Percentiles rank a stretch among this genome's conserved stretches.
Evolutionary conservation across 345 rosid genomes (phyloP).

Genomic region (Salix dunnii): DNA sequence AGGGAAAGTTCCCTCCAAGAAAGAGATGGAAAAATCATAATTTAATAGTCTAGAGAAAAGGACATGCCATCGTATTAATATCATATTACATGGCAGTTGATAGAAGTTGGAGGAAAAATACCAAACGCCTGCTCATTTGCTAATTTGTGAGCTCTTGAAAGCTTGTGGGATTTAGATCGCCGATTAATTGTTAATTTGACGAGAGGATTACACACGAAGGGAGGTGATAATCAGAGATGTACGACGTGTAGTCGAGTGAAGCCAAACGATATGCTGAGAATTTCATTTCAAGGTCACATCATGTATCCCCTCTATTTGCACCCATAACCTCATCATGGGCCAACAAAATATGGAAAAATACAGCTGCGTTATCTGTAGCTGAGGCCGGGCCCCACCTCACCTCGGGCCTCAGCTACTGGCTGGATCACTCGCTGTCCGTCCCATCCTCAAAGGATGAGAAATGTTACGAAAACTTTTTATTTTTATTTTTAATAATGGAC

Average conservation of each 20-base stretch:
- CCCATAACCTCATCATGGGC: not conserved
- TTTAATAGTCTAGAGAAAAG: too few species aligned
- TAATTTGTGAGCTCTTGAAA: too few species aligned
- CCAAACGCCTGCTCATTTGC: too few species aligned
- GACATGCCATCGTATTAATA: too few species aligned
- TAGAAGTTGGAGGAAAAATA: too few species aligned
- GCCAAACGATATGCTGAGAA: not conserved
- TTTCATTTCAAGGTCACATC: constrained; percentile 5
- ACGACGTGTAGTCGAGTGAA: not conserved
- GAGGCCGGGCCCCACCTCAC: not conserved
- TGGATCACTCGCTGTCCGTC: not conserved
- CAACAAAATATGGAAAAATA: not conserved
- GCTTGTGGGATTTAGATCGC: not conserved
- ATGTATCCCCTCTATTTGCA: not conserved
- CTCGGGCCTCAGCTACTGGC: not conserved
- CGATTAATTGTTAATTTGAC: not conserved
- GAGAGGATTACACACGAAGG: not conserved
- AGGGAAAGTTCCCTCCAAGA: too few species aligned
- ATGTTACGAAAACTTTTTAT: too few species aligned
- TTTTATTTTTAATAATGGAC: too few species aligned
- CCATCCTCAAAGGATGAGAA: too few species aligned
- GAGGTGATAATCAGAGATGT: not conserved
- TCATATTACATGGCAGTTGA: too few species aligned
- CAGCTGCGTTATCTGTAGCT: not conserved
- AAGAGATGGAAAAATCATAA: too few species aligned